These are phyloP conservation scores for Vishniacozyma victoriae DNA, from an alignment of 768 basidiomycete genomes.

Conservation along the genomic window DNA sequence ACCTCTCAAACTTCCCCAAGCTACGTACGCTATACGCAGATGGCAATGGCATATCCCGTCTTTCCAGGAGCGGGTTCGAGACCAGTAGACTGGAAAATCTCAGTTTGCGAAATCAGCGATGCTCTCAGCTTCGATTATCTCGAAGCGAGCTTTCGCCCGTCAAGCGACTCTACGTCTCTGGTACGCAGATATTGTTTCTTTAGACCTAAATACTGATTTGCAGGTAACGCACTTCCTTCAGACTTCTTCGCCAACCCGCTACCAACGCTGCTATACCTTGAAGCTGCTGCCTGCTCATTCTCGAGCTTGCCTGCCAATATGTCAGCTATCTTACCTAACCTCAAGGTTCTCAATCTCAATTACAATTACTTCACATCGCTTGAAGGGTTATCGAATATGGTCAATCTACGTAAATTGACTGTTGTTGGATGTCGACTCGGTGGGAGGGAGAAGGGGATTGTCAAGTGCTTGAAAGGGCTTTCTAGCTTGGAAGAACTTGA, in stretches of 20 bases:
- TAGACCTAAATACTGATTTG: constrained; percentile 49
- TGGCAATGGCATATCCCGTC: constrained; percentile 55
- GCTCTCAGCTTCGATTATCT: constrained; percentile 19
- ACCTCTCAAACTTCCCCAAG: constrained; percentile 59
- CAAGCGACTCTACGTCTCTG: constrained; percentile 89
- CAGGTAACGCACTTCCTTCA: constrained; percentile 43
- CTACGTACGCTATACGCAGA: constrained; percentile 90
- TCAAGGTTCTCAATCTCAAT: constrained; percentile 88
- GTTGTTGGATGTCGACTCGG: constrained; percentile 70
- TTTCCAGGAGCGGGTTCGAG: constrained; percentile 16
- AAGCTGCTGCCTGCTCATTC: constrained; percentile 80
- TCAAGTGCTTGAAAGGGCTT: constrained; percentile 66
- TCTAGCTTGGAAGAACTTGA: constrained; percentile 81
- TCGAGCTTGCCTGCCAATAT: constrained; percentile 66
- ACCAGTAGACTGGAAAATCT: constrained; percentile 71
- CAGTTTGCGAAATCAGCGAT: constrained; percentile 78
- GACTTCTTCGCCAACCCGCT: constrained; percentile 55
- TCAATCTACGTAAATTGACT: constrained; percentile 71
- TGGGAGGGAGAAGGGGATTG: constrained; percentile 51
- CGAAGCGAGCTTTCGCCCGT: constrained; percentile 71
- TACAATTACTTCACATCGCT: constrained; percentile 80
- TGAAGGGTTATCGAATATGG: constrained; percentile 67
- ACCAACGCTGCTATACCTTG: constrained; percentile 86
- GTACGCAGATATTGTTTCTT: constrained; percentile 52
- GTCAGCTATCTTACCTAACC: constrained; percentile 65